phyloP scores from a whole-genome alignment of 345 rosid genomes.

The Corymbia maculata region DNA sequence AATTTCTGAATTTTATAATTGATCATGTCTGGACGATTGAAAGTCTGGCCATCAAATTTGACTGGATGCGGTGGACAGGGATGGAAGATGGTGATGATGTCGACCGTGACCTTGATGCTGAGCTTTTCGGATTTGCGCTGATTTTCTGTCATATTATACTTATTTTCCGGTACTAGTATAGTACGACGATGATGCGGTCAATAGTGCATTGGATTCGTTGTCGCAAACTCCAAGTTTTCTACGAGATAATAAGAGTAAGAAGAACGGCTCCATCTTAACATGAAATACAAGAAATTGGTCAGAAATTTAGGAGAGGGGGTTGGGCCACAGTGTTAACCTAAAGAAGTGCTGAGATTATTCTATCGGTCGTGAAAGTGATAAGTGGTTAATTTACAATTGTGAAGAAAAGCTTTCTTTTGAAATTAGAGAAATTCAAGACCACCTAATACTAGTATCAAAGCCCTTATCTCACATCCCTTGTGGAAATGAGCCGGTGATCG shows the following conservation, averaged over 20 bases:
- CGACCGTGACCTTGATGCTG: neutral
- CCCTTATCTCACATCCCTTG: too few relatives aligned
- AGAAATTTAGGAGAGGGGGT: neutral
- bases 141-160: neutral
- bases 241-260: neutral
- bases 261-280: neutral
- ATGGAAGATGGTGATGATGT: neutral
- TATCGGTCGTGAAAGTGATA: too few relatives aligned
- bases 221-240: neutral
- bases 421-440: too few relatives aligned
- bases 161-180: neutral
- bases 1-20: too few relatives aligned
- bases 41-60: neutral
- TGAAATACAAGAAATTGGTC: neutral
- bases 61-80: neutral
- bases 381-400: too few relatives aligned
- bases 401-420: too few relatives aligned
- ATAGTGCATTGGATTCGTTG: neutral
- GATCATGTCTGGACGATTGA: neutral
- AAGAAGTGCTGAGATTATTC: neutral
- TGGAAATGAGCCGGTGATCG: too few relatives aligned
- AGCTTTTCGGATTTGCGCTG: neutral
- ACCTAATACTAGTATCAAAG: too few relatives aligned
- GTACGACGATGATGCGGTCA: neutral
- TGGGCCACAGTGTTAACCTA: neutral